Percentiles rank a stretch among this genome's conserved stretches.
Conservation (phyloP, 371 early-diverging fungal genomes). For the Mortierella sp. region DNA sequence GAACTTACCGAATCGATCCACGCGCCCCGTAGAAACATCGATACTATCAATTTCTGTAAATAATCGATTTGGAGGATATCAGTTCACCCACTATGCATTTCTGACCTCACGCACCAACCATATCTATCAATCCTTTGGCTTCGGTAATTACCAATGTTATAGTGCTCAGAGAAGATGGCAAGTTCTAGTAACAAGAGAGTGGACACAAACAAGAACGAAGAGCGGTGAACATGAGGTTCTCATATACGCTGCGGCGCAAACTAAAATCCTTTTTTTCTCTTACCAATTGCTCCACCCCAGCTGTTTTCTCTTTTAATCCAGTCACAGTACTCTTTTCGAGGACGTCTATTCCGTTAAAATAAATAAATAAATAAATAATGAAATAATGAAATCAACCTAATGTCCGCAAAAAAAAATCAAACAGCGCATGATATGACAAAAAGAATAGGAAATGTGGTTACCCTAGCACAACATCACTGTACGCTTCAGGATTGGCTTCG, state of each 20-base stretch:
- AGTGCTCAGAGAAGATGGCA: conserved; percentile 66
- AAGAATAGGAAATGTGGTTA: conserved; percentile 1
- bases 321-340: conserved; percentile 55
- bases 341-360: conserved; percentile 32
- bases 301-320: conserved; percentile 66
- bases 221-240: neutral
- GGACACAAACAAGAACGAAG: neutral
- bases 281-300: conserved; percentile 78
- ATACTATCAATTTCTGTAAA: conserved; percentile 62
- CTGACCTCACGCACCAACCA: neutral
- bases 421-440: neutral
- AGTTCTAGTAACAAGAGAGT: conserved; percentile 55
- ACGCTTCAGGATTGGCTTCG: conserved; percentile 42
- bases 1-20: conserved; percentile 66
- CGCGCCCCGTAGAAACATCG: conserved; percentile 69
- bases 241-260: conserved; percentile 3
- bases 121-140: neutral
- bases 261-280: neutral
- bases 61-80: neutral
- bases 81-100: neutral
- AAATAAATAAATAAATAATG: too few relatives aligned
- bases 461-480: conserved; percentile 46
- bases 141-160: conserved; percentile 59
- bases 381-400: neutral
- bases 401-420: neutral